Evolutionary conservation across 2,329 filamentous ascomycete genomes (phyloP).

Genomic region (Arthrobotrys entomopaga): DNA sequence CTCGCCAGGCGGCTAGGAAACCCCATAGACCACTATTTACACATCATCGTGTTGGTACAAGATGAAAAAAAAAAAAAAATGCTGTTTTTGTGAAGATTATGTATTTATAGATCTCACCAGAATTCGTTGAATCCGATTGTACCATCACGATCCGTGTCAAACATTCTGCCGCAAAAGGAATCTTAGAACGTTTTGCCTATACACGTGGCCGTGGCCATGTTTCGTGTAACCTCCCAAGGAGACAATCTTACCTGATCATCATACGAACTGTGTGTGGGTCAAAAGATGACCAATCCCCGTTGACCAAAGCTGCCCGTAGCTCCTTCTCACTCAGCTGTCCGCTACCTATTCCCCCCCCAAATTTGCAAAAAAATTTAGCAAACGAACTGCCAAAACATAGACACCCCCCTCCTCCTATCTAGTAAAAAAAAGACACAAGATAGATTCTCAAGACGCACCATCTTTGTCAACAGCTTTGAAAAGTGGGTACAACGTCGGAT

Average conservation of each 20-base stretch:
- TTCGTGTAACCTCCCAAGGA: conserved; percentile 27
- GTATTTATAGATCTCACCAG: conserved; percentile 68
- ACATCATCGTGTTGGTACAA: background rate
- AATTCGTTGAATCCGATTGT: conserved; percentile 96
- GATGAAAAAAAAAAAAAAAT: no score
- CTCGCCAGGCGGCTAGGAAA: conserved; percentile 92
- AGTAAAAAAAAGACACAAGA: background rate
- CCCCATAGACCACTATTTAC: conserved; percentile 83
- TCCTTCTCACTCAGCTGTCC: conserved; percentile 87
- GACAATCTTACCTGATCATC: conserved; percentile 77
- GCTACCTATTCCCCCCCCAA: conserved; percentile 66
- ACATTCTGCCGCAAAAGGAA: conserved; percentile 73
- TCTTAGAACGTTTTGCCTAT: conserved; percentile 13
- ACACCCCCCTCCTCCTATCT: background rate
- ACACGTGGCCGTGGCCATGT: background rate
- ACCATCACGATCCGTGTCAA: conserved; percentile 88
- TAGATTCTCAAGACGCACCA: conserved; percentile 64
- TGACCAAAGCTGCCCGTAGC: conserved; percentile 88
- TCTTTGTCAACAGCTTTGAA: conserved; percentile 92
- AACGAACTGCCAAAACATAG: background rate
- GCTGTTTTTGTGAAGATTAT: no score
- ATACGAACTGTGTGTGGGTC: conserved; percentile 93
- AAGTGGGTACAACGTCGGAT: conserved; percentile 81
- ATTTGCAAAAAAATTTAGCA: conserved; percentile 12
- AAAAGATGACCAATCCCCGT: conserved; percentile 94